Percentiles rank a stretch among this genome's conserved stretches.
Conservation (phyloP, 768 basidiomycete species). For the Agaricus subrufescens region DNA sequence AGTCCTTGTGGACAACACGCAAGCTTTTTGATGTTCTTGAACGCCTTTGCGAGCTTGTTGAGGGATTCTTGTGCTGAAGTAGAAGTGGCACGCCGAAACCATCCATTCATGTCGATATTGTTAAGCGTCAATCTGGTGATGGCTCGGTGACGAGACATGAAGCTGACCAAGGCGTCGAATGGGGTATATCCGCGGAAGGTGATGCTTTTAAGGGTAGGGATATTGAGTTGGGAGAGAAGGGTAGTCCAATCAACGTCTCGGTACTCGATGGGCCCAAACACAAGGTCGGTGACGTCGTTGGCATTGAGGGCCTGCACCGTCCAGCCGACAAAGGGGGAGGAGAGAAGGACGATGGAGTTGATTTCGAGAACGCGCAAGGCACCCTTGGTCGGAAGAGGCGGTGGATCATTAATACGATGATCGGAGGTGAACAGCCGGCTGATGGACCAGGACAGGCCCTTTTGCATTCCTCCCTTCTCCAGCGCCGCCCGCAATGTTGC, state of each 20-base stretch:
- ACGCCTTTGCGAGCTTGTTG: background rate
- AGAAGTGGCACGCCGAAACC: background rate
- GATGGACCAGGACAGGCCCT: background rate
- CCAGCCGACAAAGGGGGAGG: constrained; percentile 11
- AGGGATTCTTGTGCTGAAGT: background rate
- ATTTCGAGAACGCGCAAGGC: constrained; percentile 5
- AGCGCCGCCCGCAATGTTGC: background rate
- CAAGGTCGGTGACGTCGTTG: constrained; percentile 7
- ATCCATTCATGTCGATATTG: background rate
- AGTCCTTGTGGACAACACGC: constrained; percentile 7
- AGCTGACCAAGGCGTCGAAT: background rate
- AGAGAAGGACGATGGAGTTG: constrained; percentile 10
- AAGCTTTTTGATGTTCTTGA: constrained; percentile 1
- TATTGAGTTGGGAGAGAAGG: constrained; percentile 1
- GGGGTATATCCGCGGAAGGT: constrained; percentile 8
- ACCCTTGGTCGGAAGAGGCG: background rate
- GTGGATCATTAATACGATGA: background rate
- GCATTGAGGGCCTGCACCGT: constrained; percentile 11
- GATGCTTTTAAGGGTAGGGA: background rate
- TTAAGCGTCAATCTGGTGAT: background rate
- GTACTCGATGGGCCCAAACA: constrained; percentile 9
- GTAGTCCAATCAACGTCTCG: constrained; percentile 1
- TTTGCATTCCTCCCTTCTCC: background rate
- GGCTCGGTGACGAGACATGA: background rate
- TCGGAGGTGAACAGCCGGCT: constrained; percentile 2